Conservation (phyloP, 1,139 yeast genomes). For the Taphrina confusa region DNA sequence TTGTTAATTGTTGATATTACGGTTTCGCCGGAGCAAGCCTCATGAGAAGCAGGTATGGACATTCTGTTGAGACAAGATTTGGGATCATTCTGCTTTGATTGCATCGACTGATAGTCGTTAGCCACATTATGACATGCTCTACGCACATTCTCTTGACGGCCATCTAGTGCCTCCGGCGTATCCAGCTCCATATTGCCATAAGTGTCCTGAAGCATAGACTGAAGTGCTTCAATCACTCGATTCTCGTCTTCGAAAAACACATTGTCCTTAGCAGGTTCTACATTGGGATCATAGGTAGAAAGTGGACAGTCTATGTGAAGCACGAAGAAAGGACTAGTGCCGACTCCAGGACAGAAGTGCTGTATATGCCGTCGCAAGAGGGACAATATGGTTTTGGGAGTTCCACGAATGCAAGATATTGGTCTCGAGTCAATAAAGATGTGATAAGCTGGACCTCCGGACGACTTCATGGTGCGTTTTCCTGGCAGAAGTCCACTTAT, state of each 20-base stretch:
- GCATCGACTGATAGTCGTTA: too few relatives aligned
- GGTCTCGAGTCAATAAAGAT: constrained; percentile 47
- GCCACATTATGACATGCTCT: too few relatives aligned
- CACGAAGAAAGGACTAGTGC: constrained; percentile 43
- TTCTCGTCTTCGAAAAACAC: constrained; percentile 44
- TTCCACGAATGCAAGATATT: constrained; percentile 46
- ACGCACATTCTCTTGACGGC: too few relatives aligned
- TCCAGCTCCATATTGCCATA: neutral
- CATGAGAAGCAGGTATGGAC: too few relatives aligned
- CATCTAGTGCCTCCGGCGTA: too few relatives aligned
- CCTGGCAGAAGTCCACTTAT: constrained; percentile 37
- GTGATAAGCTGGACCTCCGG: constrained; percentile 28
- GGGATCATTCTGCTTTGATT: too few relatives aligned
- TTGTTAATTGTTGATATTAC: neutral
- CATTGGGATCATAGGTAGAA: constrained; percentile 48
- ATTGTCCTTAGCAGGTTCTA: constrained; percentile 54
- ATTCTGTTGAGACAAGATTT: too few relatives aligned
- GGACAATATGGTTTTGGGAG: constrained; percentile 42
- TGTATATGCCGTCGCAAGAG: constrained; percentile 39
- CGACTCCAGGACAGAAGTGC: neutral
- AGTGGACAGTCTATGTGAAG: constrained; percentile 42
- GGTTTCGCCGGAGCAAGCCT: too few relatives aligned
- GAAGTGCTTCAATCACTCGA: neutral
- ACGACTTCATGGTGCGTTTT: neutral
- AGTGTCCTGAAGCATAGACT: neutral